A percentile compares a stretch with the other conserved stretches of the same genome.
phyloP scores from a whole-genome alignment of 352 stramenopile genomes.

The Globisporangium ultimum region DNA sequence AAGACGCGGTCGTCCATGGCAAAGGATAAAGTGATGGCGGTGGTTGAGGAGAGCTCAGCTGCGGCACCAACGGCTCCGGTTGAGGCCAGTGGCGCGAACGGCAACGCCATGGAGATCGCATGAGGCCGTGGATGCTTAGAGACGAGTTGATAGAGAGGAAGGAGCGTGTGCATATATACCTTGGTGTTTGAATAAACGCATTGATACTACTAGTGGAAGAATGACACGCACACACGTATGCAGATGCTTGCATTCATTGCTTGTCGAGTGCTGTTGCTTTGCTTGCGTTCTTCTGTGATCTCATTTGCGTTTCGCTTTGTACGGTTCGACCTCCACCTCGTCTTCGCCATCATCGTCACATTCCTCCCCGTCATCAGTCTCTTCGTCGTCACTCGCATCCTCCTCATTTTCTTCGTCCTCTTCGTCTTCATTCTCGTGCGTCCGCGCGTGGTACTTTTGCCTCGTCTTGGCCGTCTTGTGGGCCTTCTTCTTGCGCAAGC shows the following conservation, averaged over 20 bases:
- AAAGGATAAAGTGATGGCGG: not conserved
- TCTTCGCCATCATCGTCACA: no score
- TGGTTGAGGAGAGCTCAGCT: slow-evolving; percentile 2
- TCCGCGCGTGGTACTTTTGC: slow-evolving; percentile 41
- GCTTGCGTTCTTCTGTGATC: no score
- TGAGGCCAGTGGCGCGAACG: not conserved
- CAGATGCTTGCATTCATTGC: no score
- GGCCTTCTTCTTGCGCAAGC: slow-evolving; percentile 65
- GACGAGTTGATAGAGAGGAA: not conserved
- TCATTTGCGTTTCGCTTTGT: no score
- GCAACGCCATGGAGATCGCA: slow-evolving; percentile 10
- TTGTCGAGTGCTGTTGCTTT: no score
- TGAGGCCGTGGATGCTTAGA: not conserved
- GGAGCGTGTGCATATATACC: no score
- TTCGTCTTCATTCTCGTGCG: slow-evolving; percentile 8
- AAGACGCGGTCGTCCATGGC: slow-evolving; percentile 47
- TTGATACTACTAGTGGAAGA: no score
- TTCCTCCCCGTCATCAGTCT: no score
- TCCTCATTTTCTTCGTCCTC: slow-evolving; percentile 11
- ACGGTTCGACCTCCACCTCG: no score
- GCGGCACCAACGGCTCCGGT: not conserved
- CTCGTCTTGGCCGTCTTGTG: slow-evolving; percentile 49
- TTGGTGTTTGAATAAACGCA: no score
- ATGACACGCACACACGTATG: no score
- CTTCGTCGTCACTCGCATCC: no score